Evolutionary conservation across 495 filamentous ascomycete genomes (phyloP).

Genomic region (Penicillium steckii): DNA sequence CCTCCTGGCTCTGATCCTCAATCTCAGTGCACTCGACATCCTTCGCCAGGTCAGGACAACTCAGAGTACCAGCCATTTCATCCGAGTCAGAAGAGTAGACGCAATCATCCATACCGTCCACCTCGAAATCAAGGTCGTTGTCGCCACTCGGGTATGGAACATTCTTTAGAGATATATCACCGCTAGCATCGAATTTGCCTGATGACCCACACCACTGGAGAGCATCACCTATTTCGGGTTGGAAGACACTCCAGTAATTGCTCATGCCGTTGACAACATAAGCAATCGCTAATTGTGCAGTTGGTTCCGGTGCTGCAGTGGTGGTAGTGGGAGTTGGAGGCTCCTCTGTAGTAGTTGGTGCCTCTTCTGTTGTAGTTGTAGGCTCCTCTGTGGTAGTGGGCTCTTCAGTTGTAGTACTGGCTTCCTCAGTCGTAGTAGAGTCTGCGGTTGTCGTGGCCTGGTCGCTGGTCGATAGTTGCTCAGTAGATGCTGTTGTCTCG

Average conservation of each 20-base stretch:
- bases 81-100: conserved; percentile 1
- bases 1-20: background rate
- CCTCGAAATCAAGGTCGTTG: background rate
- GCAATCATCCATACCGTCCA: background rate
- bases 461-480: background rate
- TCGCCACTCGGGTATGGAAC: background rate
- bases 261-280: background rate
- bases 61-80: background rate
- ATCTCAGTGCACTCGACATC: background rate
- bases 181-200: background rate
- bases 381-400: background rate
- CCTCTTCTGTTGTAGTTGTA: background rate
- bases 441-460: background rate
- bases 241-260: background rate
- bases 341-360: background rate
- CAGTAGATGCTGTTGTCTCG: background rate
- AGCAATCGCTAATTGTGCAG: background rate
- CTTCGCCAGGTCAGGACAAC: background rate
- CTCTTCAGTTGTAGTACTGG: background rate
- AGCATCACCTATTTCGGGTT: background rate
- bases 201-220: background rate
- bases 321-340: background rate
- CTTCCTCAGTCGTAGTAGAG: background rate
- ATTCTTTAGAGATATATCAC: background rate
- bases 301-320: background rate